Conservation (phyloP, 352 stramenopile genomes). For the Phytophthora nicotianae region DNA sequence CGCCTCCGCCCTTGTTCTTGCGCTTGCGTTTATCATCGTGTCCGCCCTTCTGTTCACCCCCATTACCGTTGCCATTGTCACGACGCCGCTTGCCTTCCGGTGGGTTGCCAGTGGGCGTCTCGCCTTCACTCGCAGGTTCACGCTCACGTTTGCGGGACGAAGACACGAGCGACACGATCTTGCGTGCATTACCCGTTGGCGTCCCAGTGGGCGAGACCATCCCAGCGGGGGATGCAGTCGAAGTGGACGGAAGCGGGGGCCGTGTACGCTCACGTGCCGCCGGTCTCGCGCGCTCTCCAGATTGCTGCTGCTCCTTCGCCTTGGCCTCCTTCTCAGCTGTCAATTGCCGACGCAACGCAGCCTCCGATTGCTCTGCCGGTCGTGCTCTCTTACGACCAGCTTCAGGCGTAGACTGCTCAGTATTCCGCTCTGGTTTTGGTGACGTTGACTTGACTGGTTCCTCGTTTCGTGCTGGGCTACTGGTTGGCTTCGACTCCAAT, state of each 20-base stretch:
- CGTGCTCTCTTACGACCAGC: slow-evolving; percentile 55
- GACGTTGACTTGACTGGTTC: slow-evolving; percentile 21
- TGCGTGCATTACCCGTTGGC: slow-evolving; percentile 39
- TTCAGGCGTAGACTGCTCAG: slow-evolving; percentile 26
- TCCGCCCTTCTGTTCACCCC: slow-evolving; percentile 31
- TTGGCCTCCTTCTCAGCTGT: slow-evolving; percentile 75
- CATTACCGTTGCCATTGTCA: slow-evolving; percentile 24
- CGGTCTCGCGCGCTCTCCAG: slow-evolving; percentile 25
- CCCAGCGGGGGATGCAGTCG: slow-evolving; percentile 11
- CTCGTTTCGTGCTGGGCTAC: slow-evolving; percentile 22
- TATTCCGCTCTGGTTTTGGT: slow-evolving; percentile 26
- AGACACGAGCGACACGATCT: slow-evolving; percentile 83
- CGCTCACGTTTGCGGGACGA: slow-evolving; percentile 74
- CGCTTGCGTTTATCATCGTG: slow-evolving; percentile 63
- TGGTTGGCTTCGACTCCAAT: slow-evolving; percentile 10
- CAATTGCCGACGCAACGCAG: slow-evolving; percentile 68
- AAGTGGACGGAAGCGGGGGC: slow-evolving; percentile 27
- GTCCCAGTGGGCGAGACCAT: slow-evolving; percentile 21
- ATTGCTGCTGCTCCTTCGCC: slow-evolving; percentile 33
- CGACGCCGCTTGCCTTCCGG: slow-evolving; percentile 57
- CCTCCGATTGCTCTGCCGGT: slow-evolving; percentile 60
- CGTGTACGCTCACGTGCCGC: slow-evolving; percentile 32
- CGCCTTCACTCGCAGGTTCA: slow-evolving; percentile 33
- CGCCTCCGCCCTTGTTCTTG: slow-evolving; percentile 49
- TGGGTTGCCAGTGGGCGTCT: slow-evolving; percentile 6